A percentile compares a stretch with the other conserved stretches of the same genome.
These are phyloP conservation scores for Saccharomycopsis schoenii DNA, from an alignment of 805 yeast genomes.

Conservation along the genomic window DNA sequence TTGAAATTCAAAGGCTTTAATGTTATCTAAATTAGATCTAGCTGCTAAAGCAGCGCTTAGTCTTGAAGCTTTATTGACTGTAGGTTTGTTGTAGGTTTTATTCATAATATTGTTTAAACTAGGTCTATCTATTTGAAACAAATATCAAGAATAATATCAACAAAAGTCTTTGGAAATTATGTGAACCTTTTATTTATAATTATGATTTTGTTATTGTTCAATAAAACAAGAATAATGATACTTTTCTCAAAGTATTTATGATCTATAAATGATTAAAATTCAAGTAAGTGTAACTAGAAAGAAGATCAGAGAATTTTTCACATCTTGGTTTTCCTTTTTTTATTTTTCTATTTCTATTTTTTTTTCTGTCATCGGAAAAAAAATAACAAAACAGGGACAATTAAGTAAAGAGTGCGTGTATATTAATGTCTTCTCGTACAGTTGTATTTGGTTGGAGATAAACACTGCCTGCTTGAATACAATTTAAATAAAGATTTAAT, in stretches of 20 bases:
- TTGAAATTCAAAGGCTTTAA: slow-evolving; percentile 60
- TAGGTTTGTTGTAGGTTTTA: neutral
- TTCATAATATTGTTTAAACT: neutral
- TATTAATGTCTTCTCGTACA: neutral
- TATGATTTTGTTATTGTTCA: too few species aligned
- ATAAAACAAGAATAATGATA: neutral
- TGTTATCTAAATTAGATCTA: slow-evolving; percentile 44
- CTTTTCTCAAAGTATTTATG: neutral
- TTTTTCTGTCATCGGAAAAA: neutral
- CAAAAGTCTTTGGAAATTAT: too few species aligned
- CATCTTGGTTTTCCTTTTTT: neutral
- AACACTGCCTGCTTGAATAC: too few species aligned
- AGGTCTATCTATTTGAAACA: too few species aligned
- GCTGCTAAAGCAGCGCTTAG: slow-evolving; percentile 22
- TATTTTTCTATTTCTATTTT: neutral
- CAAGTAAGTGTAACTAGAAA: neutral
- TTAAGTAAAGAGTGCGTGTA: neutral
- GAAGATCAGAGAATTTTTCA: neutral
- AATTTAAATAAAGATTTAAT: too few species aligned
- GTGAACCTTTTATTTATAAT: too few species aligned
- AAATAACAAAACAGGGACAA: neutral
- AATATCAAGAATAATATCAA: too few species aligned
- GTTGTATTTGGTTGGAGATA: too few species aligned
- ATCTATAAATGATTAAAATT: too few species aligned
- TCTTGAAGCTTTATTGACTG: neutral